Percentiles rank a stretch among this genome's conserved stretches.
These are phyloP conservation scores for Euphorbia lathyris DNA, from an alignment of 345 rosid genomes.

Conservation along the genomic window DNA sequence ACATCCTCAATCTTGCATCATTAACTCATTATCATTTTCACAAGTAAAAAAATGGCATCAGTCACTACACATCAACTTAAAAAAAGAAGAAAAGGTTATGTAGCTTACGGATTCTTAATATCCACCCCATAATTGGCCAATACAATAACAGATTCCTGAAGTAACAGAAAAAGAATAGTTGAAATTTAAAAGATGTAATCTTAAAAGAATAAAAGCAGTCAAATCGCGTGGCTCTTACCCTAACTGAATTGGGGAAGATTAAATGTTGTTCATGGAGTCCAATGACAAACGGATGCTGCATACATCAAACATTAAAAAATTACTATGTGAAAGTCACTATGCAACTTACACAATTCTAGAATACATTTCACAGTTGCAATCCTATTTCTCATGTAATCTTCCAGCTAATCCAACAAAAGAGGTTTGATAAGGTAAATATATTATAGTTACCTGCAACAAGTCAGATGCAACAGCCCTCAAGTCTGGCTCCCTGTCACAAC, in stretches of 20 bases:
- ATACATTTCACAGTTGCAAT: background rate
- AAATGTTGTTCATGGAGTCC: conserved; percentile 45
- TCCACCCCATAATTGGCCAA: conserved; percentile 41
- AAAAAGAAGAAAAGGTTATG: conserved; percentile 8
- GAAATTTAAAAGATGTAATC: conserved; percentile 16
- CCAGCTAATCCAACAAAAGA: background rate
- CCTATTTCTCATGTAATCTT: background rate
- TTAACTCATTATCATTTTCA: conserved; percentile 15
- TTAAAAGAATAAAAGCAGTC: conserved; percentile 18
- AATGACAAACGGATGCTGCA: conserved; percentile 35
- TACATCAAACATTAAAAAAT: conserved; percentile 20
- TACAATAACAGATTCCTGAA: conserved; percentile 55
- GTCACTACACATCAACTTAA: background rate
- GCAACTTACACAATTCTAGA: background rate
- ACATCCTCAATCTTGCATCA: conserved; percentile 45
- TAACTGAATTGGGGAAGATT: conserved; percentile 40
- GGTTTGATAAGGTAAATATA: background rate
- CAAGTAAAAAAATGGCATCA: conserved; percentile 14
- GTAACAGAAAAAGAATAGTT: conserved; percentile 23
- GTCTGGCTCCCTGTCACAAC: conserved; percentile 28
- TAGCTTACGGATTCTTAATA: conserved; percentile 57
- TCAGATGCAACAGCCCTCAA: conserved; percentile 31
- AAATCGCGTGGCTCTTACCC: conserved; percentile 38
- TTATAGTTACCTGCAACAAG: conserved; percentile 27
- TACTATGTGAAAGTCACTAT: background rate